Evolutionary conservation across 2,329 filamentous ascomycete species (phyloP).

Genomic region (Paecilomyces variotii): DNA sequence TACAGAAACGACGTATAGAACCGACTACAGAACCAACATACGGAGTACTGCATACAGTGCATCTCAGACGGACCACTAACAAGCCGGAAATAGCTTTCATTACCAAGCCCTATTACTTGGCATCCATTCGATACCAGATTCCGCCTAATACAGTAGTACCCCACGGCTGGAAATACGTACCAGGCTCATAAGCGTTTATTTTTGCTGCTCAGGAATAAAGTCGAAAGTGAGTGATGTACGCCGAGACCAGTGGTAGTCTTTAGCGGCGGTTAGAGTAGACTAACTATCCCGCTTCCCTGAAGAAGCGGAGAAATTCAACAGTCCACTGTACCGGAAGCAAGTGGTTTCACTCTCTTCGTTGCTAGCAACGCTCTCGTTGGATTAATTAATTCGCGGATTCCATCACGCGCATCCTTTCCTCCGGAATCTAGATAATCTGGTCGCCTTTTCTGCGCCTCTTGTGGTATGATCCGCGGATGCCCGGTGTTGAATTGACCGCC

Average conservation of each 20-base stretch:
- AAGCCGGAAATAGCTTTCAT: neutral
- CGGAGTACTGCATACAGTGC: too few species aligned
- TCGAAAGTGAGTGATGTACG: neutral
- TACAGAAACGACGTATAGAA: too few species aligned
- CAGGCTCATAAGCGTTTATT: neutral
- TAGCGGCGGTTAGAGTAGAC: neutral
- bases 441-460: neutral
- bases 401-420: too few species aligned
- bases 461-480: neutral
- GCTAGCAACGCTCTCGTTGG: neutral
- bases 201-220: neutral
- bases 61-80: neutral
- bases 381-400: neutral
- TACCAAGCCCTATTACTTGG: too few species aligned
- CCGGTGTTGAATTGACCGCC: neutral
- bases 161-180: neutral
- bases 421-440: neutral
- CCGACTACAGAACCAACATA: too few species aligned
- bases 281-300: neutral
- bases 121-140: neutral
- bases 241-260: neutral
- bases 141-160: neutral
- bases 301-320: neutral
- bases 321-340: neutral
- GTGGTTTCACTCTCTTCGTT: neutral